Base-by-base conservation (phyloP, 1,139 yeast genomes). In the Meyerozyma carpophila region DNA sequence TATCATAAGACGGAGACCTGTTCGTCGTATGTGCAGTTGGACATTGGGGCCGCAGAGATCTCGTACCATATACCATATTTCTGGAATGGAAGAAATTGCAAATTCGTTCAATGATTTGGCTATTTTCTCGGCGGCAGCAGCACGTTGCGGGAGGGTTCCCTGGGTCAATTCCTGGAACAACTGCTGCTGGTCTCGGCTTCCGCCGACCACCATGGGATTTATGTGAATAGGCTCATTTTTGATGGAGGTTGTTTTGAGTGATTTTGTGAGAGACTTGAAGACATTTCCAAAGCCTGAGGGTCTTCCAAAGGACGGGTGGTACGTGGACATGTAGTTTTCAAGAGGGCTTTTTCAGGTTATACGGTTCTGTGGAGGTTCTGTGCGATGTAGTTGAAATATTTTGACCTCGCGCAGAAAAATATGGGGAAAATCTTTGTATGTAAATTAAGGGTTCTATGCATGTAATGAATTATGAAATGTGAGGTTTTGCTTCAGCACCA, bases 51-150 rank as follows among this genome's bases (percentile, higher is more conserved):
- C 68, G 41, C 85, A 71, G 61, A 84, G 65, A 45, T 77, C 81
- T 50, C 79, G 66, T 0, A 84, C 83, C 44, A 81, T 64, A 55
- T 83, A 81, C 96, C 96, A 88, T 4, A 87, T 73, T 52, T 85
- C 91, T 0, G 86, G 83, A 5, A 85, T 70, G 2, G 84, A 77
- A 0, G 84, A 72, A 2, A 82, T 73, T 8, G 83, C 69, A 43
- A 73, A 74, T 39, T 72, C 75, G 37, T 73, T 72, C 4, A 87
- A 61, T 1, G 80, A 70, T 4, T 73, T 74, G 4, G 77, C 65
- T 38, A 86, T 62, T 36, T 72, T 65, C 4, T 67, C 69, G 0
- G 86, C 82, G 0, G 87, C 81, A 1, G 68, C 66, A 1, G 68
- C 72, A 45, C 85, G 62, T 21, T 70, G 72, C 6, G 74, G 58